Evolutionary conservation across 2,329 filamentous ascomycete species (phyloP).

Genomic region (Cladobotryum protrusum): DNA sequence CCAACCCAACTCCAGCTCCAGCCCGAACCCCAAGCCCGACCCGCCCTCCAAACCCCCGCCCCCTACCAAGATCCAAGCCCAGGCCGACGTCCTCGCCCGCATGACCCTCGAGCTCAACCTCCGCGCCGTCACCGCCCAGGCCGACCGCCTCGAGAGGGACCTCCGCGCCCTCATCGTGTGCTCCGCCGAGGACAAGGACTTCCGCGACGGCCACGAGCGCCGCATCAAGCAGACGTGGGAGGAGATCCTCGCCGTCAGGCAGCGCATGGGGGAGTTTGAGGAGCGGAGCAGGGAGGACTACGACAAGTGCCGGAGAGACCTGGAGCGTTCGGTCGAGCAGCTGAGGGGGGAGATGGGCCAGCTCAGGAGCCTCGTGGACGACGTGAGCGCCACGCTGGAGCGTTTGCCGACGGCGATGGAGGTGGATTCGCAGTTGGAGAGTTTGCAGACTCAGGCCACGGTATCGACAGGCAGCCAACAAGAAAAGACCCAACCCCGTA

Average conservation of each 20-base stretch:
- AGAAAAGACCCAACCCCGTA: no score
- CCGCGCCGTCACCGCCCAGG: constrained; percentile 22
- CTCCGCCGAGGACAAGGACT: constrained; percentile 23
- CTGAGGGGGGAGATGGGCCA: constrained; percentile 19
- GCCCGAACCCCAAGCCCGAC: background rate
- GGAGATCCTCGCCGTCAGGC: constrained; percentile 27
- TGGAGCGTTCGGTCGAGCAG: constrained; percentile 12
- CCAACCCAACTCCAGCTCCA: background rate
- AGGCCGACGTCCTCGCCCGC: constrained; percentile 28
- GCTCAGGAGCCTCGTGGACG: constrained; percentile 19
- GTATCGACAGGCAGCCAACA: background rate
- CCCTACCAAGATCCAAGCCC: constrained; percentile 14
- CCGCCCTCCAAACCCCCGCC: background rate
- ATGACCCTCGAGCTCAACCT: constrained; percentile 34
- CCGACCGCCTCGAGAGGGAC: constrained; percentile 25
- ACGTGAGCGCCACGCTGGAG: constrained; percentile 18
- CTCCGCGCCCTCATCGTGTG: constrained; percentile 20
- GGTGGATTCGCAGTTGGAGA: constrained; percentile 9
- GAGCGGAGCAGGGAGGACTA: background rate
- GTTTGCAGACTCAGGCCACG: background rate
- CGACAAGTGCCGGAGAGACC: constrained; percentile 17
- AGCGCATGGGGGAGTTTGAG: constrained; percentile 17
- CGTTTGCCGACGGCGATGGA: constrained; percentile 16
- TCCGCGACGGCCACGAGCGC: constrained; percentile 23
- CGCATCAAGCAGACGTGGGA: constrained; percentile 23